Evolutionary conservation across 2,329 filamentous ascomycete species (phyloP), one percentile per base, ranked within the genome.

Genomic region (Hymenoscyphus scutula): DNA sequence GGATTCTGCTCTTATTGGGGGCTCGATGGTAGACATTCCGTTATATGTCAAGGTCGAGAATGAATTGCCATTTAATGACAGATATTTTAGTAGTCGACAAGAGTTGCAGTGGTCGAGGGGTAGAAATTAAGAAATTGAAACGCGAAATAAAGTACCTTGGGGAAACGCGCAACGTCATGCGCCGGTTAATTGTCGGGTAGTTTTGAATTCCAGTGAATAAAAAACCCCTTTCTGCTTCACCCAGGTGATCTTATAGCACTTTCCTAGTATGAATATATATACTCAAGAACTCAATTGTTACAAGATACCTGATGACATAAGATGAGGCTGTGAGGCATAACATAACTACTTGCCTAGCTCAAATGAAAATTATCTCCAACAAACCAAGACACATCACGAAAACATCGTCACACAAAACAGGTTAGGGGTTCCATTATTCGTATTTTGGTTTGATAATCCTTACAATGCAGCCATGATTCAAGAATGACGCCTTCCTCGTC

Each of bases 1-100:
- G 54, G 78, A 77, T 67, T 77, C 76, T 66, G 74, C 68, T 64
- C 65, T 72, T 34, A 54, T 32, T 23, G 66, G 67, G 23, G 55
- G 56, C 30, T 65, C 67, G 56, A 58, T 29, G 19, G 60, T 53
- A 29, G 69, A 37, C 69, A 69, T 72, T 54, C 56, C 63, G 58
- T 15, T 34, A 56, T 38, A 25, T 56, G 19, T 56, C n/a, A 25
- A 56, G 19, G 11, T 37, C 32, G 27, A 19, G 27, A 54, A 5
- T n/a, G 17, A 15, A 54, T 54, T 54, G 29, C 29, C 27, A 54
- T 54, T 32, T 29, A 54, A 32, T 30, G 27, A 15, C 29, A 5
- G n/a, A 54, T 10, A 2, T 30, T 15, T 53, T 54, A 6, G 29
- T 54, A 54, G 15, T 54, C 27, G 10, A 19, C 29, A 54, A 58